Conservation (phyloP, 1,284 basidiomycete genomes). For the Ganoderma meredithae region DNA sequence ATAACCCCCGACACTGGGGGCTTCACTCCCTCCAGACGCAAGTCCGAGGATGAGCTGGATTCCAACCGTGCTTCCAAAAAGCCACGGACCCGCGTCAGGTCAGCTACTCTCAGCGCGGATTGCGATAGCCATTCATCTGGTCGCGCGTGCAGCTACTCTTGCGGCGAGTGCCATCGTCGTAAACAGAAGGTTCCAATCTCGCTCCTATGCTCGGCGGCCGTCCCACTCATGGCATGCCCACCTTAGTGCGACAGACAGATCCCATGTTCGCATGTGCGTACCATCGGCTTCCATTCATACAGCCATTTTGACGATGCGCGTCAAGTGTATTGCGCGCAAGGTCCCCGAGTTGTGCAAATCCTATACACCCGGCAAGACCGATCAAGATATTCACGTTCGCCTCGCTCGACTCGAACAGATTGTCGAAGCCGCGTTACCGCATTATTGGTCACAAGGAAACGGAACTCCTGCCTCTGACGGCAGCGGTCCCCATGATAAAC, state of each 20-base stretch:
- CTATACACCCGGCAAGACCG: slow-evolving; percentile 84
- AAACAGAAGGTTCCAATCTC: slow-evolving; percentile 73
- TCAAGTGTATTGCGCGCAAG: slow-evolving; percentile 79
- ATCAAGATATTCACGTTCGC: slow-evolving; percentile 78
- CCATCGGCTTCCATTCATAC: slow-evolving; percentile 26
- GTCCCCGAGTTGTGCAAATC: slow-evolving; percentile 86
- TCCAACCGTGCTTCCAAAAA: slow-evolving; percentile 62
- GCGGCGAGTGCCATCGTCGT: slow-evolving; percentile 83
- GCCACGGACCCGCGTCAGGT: slow-evolving; percentile 80
- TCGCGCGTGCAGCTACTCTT: slow-evolving; percentile 69
- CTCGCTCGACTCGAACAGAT: slow-evolving; percentile 80
- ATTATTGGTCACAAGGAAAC: slow-evolving; percentile 58
- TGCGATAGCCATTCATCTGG: slow-evolving; percentile 2
- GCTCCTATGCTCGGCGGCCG: slow-evolving; percentile 6
- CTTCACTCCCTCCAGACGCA: slow-evolving; percentile 52
- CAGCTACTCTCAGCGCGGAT: slow-evolving; percentile 27
- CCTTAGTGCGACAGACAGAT: slow-evolving; percentile 79
- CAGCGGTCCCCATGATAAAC: slow-evolving; percentile 43
- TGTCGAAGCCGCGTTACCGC: slow-evolving; percentile 78
- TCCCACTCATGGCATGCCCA: slow-evolving; percentile 12
- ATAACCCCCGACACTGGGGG: slow-evolving; percentile 33
- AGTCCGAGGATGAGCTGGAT: slow-evolving; percentile 65
- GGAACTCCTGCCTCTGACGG: slow-evolving; percentile 45
- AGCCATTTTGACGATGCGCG: slow-evolving; percentile 14
- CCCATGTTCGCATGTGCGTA: slow-evolving; percentile 79